Evolutionary conservation across 306 rosid genomes (phyloP).

Genomic region (Dalbergia cultrata): DNA sequence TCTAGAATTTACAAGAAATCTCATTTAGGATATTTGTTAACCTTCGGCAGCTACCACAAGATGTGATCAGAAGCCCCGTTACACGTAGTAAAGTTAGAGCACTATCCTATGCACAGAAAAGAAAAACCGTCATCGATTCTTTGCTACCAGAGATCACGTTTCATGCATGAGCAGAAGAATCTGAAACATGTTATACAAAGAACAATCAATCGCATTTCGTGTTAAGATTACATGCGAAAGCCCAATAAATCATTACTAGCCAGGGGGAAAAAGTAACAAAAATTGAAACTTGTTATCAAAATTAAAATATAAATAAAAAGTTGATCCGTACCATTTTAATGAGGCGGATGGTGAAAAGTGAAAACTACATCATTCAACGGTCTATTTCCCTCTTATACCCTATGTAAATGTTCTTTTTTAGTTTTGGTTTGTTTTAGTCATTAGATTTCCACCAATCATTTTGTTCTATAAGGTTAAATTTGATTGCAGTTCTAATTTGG

Average conservation of each 20-base stretch:
- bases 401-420: conserved; percentile 37
- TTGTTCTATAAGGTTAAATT: conserved; percentile 43
- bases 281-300: conserved; percentile 6
- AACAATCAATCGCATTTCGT: conserved; percentile 8
- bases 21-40: background rate
- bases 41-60: conserved; percentile 20
- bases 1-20: conserved; percentile 22
- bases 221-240: background rate
- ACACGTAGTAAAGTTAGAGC: conserved; percentile 8
- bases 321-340: conserved; percentile 16
- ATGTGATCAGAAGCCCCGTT: background rate
- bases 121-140: conserved; percentile 7
- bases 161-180: conserved; percentile 26
- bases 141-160: background rate
- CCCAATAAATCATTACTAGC: background rate
- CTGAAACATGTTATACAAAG: conserved; percentile 37
- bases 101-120: background rate
- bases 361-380: conserved; percentile 2
- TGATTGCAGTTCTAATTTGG: background rate
- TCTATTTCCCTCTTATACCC: conserved; percentile 33
- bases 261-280: background rate
- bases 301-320: background rate
- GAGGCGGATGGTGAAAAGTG: conserved; percentile 6
- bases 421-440: conserved; percentile 46
- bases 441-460: conserved; percentile 46